Percentiles rank a stretch among this genome's conserved stretches.
Conservation (phyloP, 1,284 basidiomycete genomes). For the Ganoderma meredithae region DNA sequence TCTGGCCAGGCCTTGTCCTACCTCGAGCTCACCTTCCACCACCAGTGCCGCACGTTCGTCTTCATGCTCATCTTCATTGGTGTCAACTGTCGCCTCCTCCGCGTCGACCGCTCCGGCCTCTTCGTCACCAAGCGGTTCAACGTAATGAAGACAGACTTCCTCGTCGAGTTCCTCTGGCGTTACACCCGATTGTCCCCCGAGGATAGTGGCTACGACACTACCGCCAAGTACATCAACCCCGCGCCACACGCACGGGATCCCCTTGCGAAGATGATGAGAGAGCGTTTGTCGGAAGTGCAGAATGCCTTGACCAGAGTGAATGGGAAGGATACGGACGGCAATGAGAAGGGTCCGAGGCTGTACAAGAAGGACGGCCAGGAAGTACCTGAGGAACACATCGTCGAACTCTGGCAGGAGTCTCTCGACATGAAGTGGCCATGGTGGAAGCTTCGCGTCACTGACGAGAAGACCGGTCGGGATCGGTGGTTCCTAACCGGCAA, state of each 20-base stretch:
- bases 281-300: background rate
- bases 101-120: conserved; percentile 22
- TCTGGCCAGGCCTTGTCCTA: conserved; percentile 22
- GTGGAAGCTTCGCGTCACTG: no score
- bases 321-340: background rate
- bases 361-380: no score
- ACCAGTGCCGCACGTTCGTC: conserved; percentile 17
- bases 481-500: conserved; percentile 12
- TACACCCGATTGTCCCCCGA: conserved; percentile 5
- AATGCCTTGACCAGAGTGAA: background rate
- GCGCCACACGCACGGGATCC: background rate
- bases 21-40: conserved; percentile 15
- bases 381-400: conserved; percentile 11
- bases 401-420: background rate
- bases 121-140: conserved; percentile 22
- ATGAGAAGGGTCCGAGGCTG: background rate
- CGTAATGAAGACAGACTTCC: conserved; percentile 11
- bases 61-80: conserved; percentile 7
- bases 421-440: conserved; percentile 1
- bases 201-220: conserved; percentile 23
- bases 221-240: conserved; percentile 11
- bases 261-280: background rate
- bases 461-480: no score
- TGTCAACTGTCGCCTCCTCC: conserved; percentile 19
- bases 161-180: conserved; percentile 27